Conservation (phyloP, 2,329 filamentous ascomycete genomes). For the Ambrosiella xylebori region DNA sequence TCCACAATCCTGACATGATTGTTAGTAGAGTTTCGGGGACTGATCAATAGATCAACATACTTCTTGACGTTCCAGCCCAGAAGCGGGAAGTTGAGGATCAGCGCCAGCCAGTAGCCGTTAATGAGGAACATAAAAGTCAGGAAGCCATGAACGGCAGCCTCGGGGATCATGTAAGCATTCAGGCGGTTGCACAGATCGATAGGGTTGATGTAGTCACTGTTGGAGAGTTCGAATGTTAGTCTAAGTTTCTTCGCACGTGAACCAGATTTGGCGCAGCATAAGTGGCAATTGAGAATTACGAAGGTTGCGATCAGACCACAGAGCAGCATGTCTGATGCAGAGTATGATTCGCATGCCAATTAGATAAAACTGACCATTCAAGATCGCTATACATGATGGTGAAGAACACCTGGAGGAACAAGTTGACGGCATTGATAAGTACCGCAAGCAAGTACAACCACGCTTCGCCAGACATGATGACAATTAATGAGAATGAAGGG, state of each 20-base stretch:
- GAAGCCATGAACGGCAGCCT: conserved; percentile 94
- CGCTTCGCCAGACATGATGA: conserved; percentile 79
- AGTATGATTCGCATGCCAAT: background rate
- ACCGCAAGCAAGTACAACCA: conserved; percentile 97
- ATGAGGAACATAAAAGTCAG: conserved; percentile 90
- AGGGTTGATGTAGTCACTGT: conserved; percentile 97
- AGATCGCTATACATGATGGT: conserved; percentile 99
- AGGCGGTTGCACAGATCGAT: conserved; percentile 99
- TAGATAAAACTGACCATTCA: conserved; percentile 62
- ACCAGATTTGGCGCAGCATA: background rate
- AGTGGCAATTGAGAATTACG: background rate
- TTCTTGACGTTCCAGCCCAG: conserved; percentile 94
- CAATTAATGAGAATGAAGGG: background rate
- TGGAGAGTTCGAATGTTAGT: conserved; percentile 15
- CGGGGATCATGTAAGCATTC: conserved; percentile 98
- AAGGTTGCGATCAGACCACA: background rate
- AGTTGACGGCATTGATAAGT: conserved; percentile 98
- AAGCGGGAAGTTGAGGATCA: conserved; percentile 82
- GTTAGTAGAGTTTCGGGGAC: conserved; percentile 15
- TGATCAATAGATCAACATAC: conserved; percentile 37
- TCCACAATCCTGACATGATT: conserved; percentile 59
- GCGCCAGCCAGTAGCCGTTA: conserved; percentile 94
- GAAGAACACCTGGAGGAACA: conserved; percentile 99
- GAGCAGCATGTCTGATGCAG: background rate
- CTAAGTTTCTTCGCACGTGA: conserved; percentile 13